These are phyloP conservation scores for Globisporangium camurandrum DNA, from an alignment of 352 stramenopile genomes.

Conservation along the genomic window DNA sequence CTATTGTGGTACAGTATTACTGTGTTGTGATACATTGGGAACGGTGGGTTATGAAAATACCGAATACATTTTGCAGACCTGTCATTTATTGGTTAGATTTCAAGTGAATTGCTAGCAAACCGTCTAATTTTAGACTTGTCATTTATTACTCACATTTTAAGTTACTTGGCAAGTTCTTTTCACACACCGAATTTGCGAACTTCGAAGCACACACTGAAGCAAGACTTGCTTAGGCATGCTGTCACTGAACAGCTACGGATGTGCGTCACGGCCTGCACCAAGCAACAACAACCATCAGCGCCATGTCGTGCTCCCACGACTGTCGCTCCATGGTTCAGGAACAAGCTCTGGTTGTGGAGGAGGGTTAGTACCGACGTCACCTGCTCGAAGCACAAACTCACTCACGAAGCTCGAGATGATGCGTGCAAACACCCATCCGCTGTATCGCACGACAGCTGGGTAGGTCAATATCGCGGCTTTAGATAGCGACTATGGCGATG, in stretches of 20 bases:
- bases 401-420: constrained; percentile 47
- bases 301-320: constrained; percentile 29
- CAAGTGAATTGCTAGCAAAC: too few relatives aligned
- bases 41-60: too few relatives aligned
- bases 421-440: constrained; percentile 25
- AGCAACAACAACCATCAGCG: constrained; percentile 14
- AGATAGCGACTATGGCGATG: background rate
- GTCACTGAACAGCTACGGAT: constrained; percentile 17
- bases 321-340: constrained; percentile 16
- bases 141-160: too few relatives aligned
- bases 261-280: constrained; percentile 2
- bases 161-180: too few relatives aligned
- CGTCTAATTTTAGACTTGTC: too few relatives aligned
- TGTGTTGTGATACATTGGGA: too few relatives aligned
- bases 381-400: constrained; percentile 25
- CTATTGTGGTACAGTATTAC: too few relatives aligned
- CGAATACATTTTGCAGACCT: too few relatives aligned
- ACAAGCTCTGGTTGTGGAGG: constrained; percentile 3
- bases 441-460: constrained; percentile 53
- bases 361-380: constrained; percentile 9
- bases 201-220: background rate
- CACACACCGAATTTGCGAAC: too few relatives aligned
- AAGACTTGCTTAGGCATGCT: constrained; percentile 4
- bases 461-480: too few relatives aligned
- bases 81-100: too few relatives aligned